Evolutionary conservation across 257 asterid species (phyloP).

Genomic region (Henckelia pumila): DNA sequence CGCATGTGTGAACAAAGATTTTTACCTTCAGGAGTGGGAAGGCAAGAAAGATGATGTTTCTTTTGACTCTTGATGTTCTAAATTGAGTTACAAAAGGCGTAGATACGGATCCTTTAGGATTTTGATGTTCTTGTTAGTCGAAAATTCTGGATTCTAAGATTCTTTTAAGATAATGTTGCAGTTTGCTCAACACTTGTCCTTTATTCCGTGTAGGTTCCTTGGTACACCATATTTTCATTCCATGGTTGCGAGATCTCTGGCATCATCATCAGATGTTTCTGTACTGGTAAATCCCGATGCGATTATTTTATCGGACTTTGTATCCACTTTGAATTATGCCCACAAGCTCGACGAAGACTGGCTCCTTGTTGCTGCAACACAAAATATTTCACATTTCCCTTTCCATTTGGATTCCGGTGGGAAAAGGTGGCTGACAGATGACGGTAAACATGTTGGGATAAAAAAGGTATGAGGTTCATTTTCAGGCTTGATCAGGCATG

Average conservation of each 20-base stretch:
- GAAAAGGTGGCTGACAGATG: conserved; percentile 49
- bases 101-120: neutral
- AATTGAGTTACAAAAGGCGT: neutral
- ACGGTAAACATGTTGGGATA: conserved; percentile 36
- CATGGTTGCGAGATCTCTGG: conserved; percentile 79
- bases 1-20: neutral
- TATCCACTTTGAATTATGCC: conserved; percentile 55
- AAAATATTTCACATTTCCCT: conserved; percentile 49
- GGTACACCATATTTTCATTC: conserved; percentile 89
- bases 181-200: conserved; percentile 16
- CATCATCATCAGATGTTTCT: conserved; percentile 71
- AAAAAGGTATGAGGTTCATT: conserved; percentile 49
- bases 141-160: conserved; percentile 3
- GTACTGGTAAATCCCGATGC: conserved; percentile 72
- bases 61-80: neutral
- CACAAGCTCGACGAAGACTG: conserved; percentile 90
- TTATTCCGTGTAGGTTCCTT: conserved; percentile 47
- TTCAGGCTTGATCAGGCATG: conserved; percentile 20
- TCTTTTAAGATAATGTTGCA: conserved; percentile 6
- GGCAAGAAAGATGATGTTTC: neutral
- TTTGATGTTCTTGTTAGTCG: neutral
- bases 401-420: conserved; percentile 55
- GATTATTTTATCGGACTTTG: conserved; percentile 64
- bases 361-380: conserved; percentile 64
- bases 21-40: neutral